Conservation (phyloP, 768 basidiomycete genomes). For the Pilatotrama ljubarskyi region DNA sequence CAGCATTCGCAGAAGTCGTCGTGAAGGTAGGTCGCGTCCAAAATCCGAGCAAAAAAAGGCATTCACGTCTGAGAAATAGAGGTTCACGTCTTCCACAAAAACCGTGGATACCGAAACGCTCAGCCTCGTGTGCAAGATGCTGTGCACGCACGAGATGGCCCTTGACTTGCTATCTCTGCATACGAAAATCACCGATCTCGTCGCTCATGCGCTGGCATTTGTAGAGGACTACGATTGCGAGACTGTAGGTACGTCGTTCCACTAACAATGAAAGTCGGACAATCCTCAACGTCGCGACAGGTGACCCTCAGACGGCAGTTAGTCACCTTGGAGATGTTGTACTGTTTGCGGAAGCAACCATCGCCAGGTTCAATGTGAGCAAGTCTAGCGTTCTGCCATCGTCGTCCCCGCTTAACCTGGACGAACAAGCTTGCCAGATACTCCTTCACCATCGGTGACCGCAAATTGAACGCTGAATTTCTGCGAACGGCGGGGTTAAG, state of each 20-base stretch:
- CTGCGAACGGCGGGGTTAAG: constrained; percentile 50
- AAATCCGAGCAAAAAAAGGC: background rate
- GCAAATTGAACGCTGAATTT: constrained; percentile 50
- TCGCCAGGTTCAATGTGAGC: constrained; percentile 65
- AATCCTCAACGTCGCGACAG: constrained; percentile 35
- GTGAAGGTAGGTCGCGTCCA: constrained; percentile 48
- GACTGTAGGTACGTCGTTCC: constrained; percentile 60
- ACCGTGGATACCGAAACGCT: constrained; percentile 67
- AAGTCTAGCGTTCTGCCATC: background rate
- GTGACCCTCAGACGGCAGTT: constrained; percentile 82
- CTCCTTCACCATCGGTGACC: constrained; percentile 46
- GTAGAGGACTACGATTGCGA: constrained; percentile 78
- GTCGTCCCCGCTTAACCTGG: background rate
- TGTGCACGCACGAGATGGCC: constrained; percentile 57
- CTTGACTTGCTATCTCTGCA: constrained; percentile 74
- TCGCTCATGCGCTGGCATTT: constrained; percentile 60
- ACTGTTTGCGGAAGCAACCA: constrained; percentile 65
- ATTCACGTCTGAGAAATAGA: constrained; percentile 38
- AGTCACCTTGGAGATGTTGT: constrained; percentile 79
- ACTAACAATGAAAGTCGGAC: background rate
- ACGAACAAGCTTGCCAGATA: constrained; percentile 48
- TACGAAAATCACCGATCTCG: constrained; percentile 59
- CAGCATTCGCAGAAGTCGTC: constrained; percentile 55
- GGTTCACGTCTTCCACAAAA: constrained; percentile 52
- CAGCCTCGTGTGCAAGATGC: constrained; percentile 66